Evolutionary conservation across 1,284 basidiomycete species (phyloP), one percentile per base, ranked within the genome.

Genomic region (Apiotrichum laibachii): DNA sequence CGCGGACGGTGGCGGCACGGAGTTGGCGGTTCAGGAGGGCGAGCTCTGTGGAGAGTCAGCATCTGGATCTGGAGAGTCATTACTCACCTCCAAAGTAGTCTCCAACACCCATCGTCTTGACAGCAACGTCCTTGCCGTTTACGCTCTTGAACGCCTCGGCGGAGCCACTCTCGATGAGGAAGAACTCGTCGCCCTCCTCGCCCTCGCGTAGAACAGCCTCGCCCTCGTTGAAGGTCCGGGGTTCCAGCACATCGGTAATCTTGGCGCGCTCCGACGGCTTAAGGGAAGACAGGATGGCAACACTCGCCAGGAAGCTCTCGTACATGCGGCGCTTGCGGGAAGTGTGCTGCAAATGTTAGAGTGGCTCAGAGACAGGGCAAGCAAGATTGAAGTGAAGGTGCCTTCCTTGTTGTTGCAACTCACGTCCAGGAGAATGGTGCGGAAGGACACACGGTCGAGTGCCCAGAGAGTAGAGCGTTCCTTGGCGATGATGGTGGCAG

Each of bases 81-180:
- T 7, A 79, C 87, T 72, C 68, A 92, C 93, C 93, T 78, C 95
- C 95, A 82, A 99, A 99, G 83, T 98, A 99, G 77, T 99, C 94
- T 15, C 95, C 95, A 70, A 92, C 90, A 68, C 82, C 84, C 54
- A 92, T 84, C 57, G 81, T 84, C 18, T 89, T 89, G 13, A 97
- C 90, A 11, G 83, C 80, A 22, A 86, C 81, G 65, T 90, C 88
- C 52, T 81, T 80, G 0, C 86, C 87, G 47, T 85, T 83, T 31
- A 79, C 81, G 59, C 80, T 80, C 81, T 97, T 96, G 58, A 88
- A 88, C 5, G 93, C 93, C 57, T 88, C 82, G 3, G 94, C 95
- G 63, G 89, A 85, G 21, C 95, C 95, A 66, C 91, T 90, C 73
- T 98, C 93, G 55, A 99, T 87, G 66, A 99, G 90, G 83, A 93